Conservation (phyloP, 768 basidiomycete species). For the Lepiota brunneoincarnata region DNA sequence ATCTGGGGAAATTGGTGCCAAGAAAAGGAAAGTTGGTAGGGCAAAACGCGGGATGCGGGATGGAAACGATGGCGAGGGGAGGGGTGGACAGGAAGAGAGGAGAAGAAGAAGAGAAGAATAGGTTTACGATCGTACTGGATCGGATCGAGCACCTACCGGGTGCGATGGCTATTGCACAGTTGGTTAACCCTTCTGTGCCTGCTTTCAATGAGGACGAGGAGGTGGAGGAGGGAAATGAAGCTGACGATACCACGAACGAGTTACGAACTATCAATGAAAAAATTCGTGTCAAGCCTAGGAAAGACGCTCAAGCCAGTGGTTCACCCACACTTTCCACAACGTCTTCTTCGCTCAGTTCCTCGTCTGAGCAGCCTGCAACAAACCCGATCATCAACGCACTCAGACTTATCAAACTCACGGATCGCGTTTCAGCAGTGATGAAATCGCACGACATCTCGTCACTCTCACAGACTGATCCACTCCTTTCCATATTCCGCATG, state of each 20-base stretch:
- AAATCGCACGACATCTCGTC: conserved; percentile 71
- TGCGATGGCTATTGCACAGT: conserved; percentile 86
- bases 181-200: conserved; percentile 50
- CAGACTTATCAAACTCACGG: conserved; percentile 81
- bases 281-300: neutral
- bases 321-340: neutral
- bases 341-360: neutral
- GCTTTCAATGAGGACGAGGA: conserved; percentile 7
- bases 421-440: conserved; percentile 88
- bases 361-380: conserved; percentile 6
- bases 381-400: conserved; percentile 67
- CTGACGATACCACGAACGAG: neutral
- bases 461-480: conserved; percentile 67
- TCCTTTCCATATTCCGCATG: conserved; percentile 72
- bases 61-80: no score
- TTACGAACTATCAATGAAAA: neutral
- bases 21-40: no score
- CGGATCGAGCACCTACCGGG: conserved; percentile 86
- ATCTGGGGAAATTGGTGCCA: neutral
- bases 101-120: conserved; percentile 39
- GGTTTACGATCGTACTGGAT: conserved; percentile 86
- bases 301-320: neutral
- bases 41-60: no score
- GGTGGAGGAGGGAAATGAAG: neutral
- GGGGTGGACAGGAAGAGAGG: neutral